These are phyloP conservation scores for Erodium chrysanthum DNA, from an alignment of 441 rosid genomes.

Conservation along the genomic window DNA sequence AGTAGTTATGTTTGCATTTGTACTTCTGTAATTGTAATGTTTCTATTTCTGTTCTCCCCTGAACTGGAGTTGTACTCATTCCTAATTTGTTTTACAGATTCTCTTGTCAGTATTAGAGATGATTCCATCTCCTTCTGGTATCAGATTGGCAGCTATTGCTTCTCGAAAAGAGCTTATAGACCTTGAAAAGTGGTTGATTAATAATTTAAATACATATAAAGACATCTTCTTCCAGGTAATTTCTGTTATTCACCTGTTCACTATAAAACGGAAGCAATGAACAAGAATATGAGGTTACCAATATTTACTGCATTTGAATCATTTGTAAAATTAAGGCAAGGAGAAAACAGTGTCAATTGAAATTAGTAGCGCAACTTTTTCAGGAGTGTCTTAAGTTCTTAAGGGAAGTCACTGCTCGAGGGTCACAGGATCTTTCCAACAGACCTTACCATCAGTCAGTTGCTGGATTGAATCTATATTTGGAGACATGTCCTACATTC, in stretches of 20 bases:
- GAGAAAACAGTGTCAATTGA: slow-evolving; percentile 16
- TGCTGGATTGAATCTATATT: slow-evolving; percentile 46
- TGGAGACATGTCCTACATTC: slow-evolving; percentile 51
- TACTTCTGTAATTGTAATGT: neutral
- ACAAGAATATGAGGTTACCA: neutral
- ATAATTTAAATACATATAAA: slow-evolving; percentile 46
- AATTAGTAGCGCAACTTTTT: slow-evolving; percentile 20
- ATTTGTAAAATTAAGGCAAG: slow-evolving; percentile 13
- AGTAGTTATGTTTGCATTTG: neutral
- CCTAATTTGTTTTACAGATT: slow-evolving; percentile 42
- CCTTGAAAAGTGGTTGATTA: slow-evolving; percentile 77
- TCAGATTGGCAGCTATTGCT: slow-evolving; percentile 81
- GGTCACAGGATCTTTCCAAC: slow-evolving; percentile 57
- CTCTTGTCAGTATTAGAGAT: slow-evolving; percentile 56
- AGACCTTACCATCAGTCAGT: slow-evolving; percentile 50
- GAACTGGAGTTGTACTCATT: neutral
- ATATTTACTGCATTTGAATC: neutral
- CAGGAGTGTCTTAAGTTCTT: slow-evolving; percentile 88
- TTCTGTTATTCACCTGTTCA: neutral
- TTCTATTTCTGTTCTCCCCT: slow-evolving; percentile 2
- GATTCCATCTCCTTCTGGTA: slow-evolving; percentile 56
- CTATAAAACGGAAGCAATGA: neutral
- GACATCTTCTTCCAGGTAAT: slow-evolving; percentile 75
- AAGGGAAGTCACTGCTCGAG: slow-evolving; percentile 61
- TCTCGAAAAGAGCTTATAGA: slow-evolving; percentile 63